A percentile compares a stretch with the other conserved stretches of the same genome.
phyloP scores from a whole-genome alignment of 768 basidiomycete genomes.

The Leccinum disarticulatum region DNA sequence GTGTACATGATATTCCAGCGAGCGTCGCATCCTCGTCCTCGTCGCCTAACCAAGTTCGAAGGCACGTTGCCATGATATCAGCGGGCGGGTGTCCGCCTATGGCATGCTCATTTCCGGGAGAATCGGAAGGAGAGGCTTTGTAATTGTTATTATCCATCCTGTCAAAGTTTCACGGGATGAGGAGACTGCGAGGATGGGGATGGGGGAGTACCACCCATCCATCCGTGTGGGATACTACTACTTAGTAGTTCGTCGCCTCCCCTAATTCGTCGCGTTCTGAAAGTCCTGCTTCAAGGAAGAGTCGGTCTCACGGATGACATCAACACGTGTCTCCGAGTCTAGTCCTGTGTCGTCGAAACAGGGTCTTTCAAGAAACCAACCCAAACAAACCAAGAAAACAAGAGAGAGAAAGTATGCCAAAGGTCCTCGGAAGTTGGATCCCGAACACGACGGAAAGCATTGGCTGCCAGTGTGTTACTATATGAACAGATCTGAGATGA shows the following conservation, averaged over 20 bases:
- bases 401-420: background rate
- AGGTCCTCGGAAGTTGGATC: background rate
- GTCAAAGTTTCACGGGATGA: background rate
- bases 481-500: background rate
- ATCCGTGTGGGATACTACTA: background rate
- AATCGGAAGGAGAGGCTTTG: background rate
- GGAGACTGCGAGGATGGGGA: background rate
- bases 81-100: background rate
- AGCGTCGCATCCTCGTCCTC: background rate
- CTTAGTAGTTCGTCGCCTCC: background rate
- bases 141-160: background rate
- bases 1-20: background rate
- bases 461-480: background rate
- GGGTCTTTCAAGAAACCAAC: slow-evolving; percentile 2
- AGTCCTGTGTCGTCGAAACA: background rate
- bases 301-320: background rate
- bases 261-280: background rate
- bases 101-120: background rate
- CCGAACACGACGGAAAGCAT: background rate
- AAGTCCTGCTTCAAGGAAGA: background rate
- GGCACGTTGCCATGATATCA: background rate
- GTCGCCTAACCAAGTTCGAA: background rate
- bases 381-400: background rate
- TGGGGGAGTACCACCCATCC: background rate
- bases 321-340: background rate